Percentiles rank a stretch among this genome's conserved stretches.
These are phyloP conservation scores for Diphasiastrum complanatum DNA, from an alignment of 83 land plant genomes.

Conservation along the genomic window DNA sequence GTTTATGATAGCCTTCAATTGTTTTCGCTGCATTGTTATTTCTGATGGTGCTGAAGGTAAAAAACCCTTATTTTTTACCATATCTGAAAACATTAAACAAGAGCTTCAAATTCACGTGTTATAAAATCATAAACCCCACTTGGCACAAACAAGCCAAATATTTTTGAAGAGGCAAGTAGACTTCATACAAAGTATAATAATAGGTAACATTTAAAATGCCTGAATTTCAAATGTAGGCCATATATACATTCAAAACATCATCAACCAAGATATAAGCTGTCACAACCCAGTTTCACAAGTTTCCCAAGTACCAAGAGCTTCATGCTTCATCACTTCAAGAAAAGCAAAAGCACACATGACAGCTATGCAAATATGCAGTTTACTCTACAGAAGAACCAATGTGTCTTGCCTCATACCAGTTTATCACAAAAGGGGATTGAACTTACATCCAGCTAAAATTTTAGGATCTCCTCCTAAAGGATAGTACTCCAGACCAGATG, in stretches of 20 bases:
- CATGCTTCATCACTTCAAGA: too few relatives aligned
- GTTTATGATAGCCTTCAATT: conserved; percentile 57
- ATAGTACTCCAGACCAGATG: conserved; percentile 69
- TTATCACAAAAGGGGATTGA: background rate
- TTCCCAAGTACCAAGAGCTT: too few relatives aligned
- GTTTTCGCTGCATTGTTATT: conserved; percentile 57
- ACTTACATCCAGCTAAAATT: conserved; percentile 70
- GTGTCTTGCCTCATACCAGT: background rate
- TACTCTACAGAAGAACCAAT: background rate
- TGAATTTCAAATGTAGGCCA: too few relatives aligned
- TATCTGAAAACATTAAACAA: conserved; percentile 51
- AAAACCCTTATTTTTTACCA: conserved; percentile 81
- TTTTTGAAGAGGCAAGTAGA: too few relatives aligned
- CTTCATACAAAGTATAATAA: too few relatives aligned
- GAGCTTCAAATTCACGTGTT: background rate
- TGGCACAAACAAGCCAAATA: background rate
- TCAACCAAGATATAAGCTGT: too few relatives aligned
- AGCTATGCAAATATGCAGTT: background rate
- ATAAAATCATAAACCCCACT: background rate
- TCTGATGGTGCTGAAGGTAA: conserved; percentile 77
- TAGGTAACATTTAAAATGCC: too few relatives aligned
- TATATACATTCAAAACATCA: too few relatives aligned
- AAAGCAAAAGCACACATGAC: background rate
- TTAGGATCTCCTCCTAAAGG: conserved; percentile 83
- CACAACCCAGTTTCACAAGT: too few relatives aligned